phyloP scores from a whole-genome alignment of 495 filamentous ascomycete species.

The Halenospora varia region DNA sequence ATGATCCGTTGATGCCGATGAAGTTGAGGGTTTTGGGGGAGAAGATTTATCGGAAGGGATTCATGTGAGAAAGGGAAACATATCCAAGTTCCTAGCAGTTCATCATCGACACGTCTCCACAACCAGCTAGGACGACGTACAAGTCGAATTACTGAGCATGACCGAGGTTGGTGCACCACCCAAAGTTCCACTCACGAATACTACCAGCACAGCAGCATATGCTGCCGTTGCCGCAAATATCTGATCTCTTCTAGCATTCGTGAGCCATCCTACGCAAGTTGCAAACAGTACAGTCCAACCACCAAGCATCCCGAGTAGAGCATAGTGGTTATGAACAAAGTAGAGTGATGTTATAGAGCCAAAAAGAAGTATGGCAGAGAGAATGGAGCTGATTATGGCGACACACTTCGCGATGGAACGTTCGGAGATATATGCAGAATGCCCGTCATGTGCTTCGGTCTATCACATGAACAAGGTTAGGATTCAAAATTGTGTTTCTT shows the following conservation, averaged over 20 bases:
- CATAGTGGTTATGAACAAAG: neutral
- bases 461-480: neutral
- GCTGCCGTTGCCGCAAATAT: constrained; percentile 25
- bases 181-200: constrained; percentile 17
- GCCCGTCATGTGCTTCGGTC: constrained; percentile 2
- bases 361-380: constrained; percentile 1
- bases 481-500: too few species aligned
- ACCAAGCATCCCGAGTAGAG: neutral
- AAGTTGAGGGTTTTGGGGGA: constrained; percentile 20
- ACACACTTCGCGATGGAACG: neutral
- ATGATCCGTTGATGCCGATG: constrained; percentile 32
- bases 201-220: constrained; percentile 26
- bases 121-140: neutral
- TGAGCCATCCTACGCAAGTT: constrained; percentile 11
- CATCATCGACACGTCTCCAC: too few species aligned
- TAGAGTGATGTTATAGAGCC: constrained; percentile 7
- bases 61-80: too few species aligned
- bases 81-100: too few species aligned
- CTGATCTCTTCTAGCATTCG: constrained; percentile 22
- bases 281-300: constrained; percentile 13
- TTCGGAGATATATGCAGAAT: constrained; percentile 5
- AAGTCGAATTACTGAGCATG: neutral
- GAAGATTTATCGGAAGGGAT: constrained; percentile 13
- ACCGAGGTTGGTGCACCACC: neutral
- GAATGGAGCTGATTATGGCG: constrained; percentile 5